Conservation (phyloP, 2,329 filamentous ascomycete genomes). For the Fusarium robinianum region DNA sequence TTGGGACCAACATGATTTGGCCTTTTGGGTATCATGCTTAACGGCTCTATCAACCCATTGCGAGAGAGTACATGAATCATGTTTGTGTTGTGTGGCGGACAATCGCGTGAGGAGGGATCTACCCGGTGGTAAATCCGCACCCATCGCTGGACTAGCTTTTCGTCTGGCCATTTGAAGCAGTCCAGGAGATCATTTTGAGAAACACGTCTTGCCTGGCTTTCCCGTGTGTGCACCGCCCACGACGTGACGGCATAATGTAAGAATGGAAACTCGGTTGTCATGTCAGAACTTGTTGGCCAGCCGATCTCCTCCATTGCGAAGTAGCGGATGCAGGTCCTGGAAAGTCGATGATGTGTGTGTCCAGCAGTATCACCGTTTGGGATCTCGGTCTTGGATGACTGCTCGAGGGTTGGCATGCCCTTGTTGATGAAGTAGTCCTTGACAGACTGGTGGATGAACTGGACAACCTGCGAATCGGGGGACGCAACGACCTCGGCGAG, state of each 20-base stretch:
- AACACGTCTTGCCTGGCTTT: not conserved
- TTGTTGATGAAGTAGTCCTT: constrained; percentile 7
- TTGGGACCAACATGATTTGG: not conserved
- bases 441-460: constrained; percentile 23
- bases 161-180: not conserved
- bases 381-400: not conserved
- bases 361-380: not conserved
- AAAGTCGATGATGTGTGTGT: constrained; percentile 1
- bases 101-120: not conserved
- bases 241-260: not conserved
- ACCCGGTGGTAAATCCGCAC: not conserved
- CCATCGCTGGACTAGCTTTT: not conserved
- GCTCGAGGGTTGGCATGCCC: not conserved
- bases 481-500: constrained; percentile 33
- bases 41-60: not conserved
- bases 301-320: not conserved
- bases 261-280: not conserved
- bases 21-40: not conserved
- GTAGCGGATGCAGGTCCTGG: constrained; percentile 1
- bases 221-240: constrained; percentile 1
- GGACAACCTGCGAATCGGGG: constrained; percentile 19
- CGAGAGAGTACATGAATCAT: constrained; percentile 6
- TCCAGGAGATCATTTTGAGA: not conserved
- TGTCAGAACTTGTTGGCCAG: not conserved
- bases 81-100: not conserved